phyloP scores from a whole-genome alignment of 2,329 filamentous ascomycete genomes.

The Fusarium sambucinum region DNA sequence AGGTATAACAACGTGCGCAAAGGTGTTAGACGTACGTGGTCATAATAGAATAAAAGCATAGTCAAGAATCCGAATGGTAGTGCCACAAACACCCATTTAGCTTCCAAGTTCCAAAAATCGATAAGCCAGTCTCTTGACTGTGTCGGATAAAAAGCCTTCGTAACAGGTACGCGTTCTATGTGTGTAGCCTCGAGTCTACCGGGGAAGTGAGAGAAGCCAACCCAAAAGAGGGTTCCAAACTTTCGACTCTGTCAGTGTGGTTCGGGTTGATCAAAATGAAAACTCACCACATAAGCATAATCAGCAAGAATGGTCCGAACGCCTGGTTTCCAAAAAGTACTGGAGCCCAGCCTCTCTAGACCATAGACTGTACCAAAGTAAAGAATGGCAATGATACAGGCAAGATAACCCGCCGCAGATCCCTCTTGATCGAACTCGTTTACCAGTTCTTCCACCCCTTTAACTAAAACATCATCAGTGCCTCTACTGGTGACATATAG shows the following conservation, averaged over 20 bases:
- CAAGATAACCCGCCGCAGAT: background rate
- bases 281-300: constrained; percentile 7
- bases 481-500: rapidly evolving
- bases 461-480: background rate
- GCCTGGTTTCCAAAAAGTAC: constrained; percentile 2
- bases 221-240: constrained; percentile 6
- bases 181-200: background rate
- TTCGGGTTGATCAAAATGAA: background rate
- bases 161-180: background rate
- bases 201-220: constrained; percentile 9
- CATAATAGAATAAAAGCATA: constrained; percentile 13
- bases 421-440: constrained; percentile 3
- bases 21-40: background rate
- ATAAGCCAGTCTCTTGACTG: constrained; percentile 3
- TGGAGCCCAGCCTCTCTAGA: background rate
- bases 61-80: constrained; percentile 4
- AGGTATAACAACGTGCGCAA: too few species aligned
- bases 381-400: constrained; percentile 4
- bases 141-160: background rate
- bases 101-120: constrained; percentile 8
- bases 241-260: background rate
- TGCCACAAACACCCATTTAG: background rate
- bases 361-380: constrained; percentile 8
- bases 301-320: background rate
- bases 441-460: constrained; percentile 1